phyloP scores from a whole-genome alignment of 805 yeast genomes.

The Yamadazyma nakazawae region DNA sequence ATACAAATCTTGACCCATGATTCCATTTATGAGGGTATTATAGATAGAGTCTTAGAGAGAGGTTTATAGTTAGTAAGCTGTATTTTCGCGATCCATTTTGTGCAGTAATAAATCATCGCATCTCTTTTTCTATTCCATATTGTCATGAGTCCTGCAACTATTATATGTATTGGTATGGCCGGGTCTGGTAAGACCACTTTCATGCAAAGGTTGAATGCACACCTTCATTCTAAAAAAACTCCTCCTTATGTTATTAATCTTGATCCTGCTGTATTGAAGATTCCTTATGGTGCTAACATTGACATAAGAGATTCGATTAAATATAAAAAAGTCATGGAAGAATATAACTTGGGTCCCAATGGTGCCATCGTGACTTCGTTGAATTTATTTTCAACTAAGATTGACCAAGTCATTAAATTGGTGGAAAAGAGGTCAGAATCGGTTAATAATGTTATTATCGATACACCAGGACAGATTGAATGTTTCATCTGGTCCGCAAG shows the following conservation, averaged over 20 bases:
- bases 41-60: conserved; percentile 47
- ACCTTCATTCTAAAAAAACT: conserved; percentile 64
- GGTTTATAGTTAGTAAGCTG: background rate
- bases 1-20: conserved; percentile 58
- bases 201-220: conserved; percentile 90
- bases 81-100: background rate
- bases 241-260: conserved; percentile 91
- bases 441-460: conserved; percentile 74
- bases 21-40: conserved; percentile 55
- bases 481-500: conserved; percentile 98
- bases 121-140: background rate
- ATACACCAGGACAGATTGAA: conserved; percentile 98
- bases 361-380: conserved; percentile 97
- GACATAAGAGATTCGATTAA: conserved; percentile 96
- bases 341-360: conserved; percentile 92
- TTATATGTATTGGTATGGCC: conserved; percentile 50
- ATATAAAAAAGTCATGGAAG: conserved; percentile 94
- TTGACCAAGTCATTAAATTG: conserved; percentile 87
- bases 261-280: conserved; percentile 93
- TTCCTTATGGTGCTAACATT: conserved; percentile 92
- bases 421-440: conserved; percentile 70
- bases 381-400: conserved; percentile 88
- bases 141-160: conserved; percentile 35
- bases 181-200: conserved; percentile 94
- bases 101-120: conserved; percentile 4